Evolutionary conservation across 176 grass and related monocot species (phyloP).

Genomic region (Chloris gayana): DNA sequence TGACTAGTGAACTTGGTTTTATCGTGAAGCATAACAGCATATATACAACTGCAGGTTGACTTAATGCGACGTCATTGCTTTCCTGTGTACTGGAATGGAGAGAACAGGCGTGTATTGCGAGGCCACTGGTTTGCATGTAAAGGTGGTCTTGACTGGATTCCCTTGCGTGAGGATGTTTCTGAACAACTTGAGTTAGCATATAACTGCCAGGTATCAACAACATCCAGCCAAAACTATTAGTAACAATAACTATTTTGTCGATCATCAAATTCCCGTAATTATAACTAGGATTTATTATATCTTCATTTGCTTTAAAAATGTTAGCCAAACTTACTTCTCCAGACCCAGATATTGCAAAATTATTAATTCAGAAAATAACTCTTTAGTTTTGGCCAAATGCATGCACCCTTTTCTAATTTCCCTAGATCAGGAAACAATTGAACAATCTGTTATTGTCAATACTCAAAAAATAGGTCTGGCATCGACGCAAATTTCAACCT

Average conservation of each 20-base stretch:
- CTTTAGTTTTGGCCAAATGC: not conserved
- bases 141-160: constrained; percentile 94
- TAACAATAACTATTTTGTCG: not conserved
- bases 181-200: constrained; percentile 92
- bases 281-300: not conserved
- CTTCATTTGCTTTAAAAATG: constrained; percentile 5
- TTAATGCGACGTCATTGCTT: constrained; percentile 92
- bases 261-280: not conserved
- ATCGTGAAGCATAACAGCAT: not conserved
- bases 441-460: constrained; percentile 37
- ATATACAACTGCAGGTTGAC: constrained; percentile 68
- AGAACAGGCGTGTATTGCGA: constrained; percentile 91
- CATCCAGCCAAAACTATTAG: not conserved
- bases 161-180: constrained; percentile 89
- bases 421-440: constrained; percentile 23
- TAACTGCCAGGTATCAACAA: constrained; percentile 61
- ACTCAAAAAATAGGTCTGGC: constrained; percentile 74
- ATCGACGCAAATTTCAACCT: constrained; percentile 88
- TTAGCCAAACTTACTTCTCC: constrained; percentile 18
- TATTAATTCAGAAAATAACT: constrained; percentile 12
- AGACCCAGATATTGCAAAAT: not conserved
- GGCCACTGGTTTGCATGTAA: constrained; percentile 94
- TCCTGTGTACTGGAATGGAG: constrained; percentile 98
- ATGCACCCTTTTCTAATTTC: constrained; percentile 22
- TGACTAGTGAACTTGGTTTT: constrained; percentile 6